Conservation (phyloP, 768 basidiomycete species). For the Collybiopsis luxurians region DNA sequence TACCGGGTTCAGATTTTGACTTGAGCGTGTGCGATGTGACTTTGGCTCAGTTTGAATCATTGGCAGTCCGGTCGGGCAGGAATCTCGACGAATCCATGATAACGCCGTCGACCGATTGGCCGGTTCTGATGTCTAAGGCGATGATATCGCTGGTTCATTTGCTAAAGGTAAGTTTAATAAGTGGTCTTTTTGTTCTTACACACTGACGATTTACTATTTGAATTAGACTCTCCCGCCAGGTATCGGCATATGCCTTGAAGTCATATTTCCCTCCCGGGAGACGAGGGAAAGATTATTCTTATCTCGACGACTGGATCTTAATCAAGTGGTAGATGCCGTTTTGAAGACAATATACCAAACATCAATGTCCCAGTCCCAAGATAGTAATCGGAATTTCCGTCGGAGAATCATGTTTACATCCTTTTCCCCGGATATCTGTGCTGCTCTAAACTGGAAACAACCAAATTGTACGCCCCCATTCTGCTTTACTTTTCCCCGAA, state of each 20-base stretch:
- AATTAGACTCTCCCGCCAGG: slow-evolving; percentile 53
- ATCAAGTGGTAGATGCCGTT: slow-evolving; percentile 81
- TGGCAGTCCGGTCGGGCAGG: slow-evolving; percentile 55
- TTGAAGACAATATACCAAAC: slow-evolving; percentile 80
- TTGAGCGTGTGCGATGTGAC: slow-evolving; percentile 85
- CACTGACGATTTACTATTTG: too few species aligned
- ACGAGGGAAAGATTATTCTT: slow-evolving; percentile 41
- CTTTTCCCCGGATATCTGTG: slow-evolving; percentile 86
- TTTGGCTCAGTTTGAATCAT: slow-evolving; percentile 68
- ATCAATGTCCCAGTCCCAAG: slow-evolving; percentile 46
- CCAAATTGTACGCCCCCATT: slow-evolving; percentile 77
- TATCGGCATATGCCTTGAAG: slow-evolving; percentile 78
- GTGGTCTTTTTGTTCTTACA: neutral
- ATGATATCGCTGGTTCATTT: slow-evolving; percentile 79
- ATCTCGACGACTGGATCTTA: slow-evolving; percentile 63
- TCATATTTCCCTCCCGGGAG: slow-evolving; percentile 67
- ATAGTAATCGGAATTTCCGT: slow-evolving; percentile 50
- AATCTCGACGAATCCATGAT: slow-evolving; percentile 28
- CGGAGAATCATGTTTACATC: slow-evolving; percentile 90
- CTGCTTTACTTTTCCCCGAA: slow-evolving; percentile 1
- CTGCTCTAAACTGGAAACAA: slow-evolving; percentile 97
- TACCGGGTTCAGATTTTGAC: slow-evolving; percentile 73
- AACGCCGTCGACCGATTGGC: slow-evolving; percentile 40
- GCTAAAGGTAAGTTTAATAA: slow-evolving; percentile 54
- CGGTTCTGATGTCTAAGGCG: slow-evolving; percentile 38